These are phyloP conservation scores for Acanthamoeba lenticulata DNA, from an alignment of 208 protist species.

Conservation along the genomic window DNA sequence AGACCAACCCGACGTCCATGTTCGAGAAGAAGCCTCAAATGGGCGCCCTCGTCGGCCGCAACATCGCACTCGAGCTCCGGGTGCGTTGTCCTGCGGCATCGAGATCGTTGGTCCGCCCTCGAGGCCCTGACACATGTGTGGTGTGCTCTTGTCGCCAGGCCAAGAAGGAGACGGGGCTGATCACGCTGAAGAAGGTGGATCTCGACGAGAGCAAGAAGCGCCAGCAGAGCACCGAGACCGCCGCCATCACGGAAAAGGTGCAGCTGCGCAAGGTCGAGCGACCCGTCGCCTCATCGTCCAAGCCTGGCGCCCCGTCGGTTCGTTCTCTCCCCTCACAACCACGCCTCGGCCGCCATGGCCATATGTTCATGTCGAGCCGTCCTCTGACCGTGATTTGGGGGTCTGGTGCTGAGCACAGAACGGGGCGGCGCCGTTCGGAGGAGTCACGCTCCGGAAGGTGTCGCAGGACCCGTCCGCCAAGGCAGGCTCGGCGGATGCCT, in stretches of 20 bases:
- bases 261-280: neutral
- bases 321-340: too few relatives aligned
- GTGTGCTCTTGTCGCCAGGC: neutral
- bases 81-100: too few relatives aligned
- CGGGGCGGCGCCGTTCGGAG: neutral
- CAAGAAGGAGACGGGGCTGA: constrained; percentile 11
- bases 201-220: neutral
- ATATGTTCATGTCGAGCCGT: too few relatives aligned
- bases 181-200: constrained; percentile 10
- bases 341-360: too few relatives aligned
- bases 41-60: neutral
- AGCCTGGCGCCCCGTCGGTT: neutral
- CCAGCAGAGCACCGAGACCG: neutral
- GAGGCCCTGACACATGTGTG: neutral
- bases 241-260: constrained; percentile 9
- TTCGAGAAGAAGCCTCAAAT: constrained; percentile 11
- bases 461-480: neutral
- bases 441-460: constrained; percentile 18
- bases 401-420: neutral
- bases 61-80: constrained; percentile 17
- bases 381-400: neutral
- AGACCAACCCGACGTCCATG: constrained; percentile 13
- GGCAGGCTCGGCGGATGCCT: neutral
- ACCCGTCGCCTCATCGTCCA: neutral
- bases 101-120: neutral